phyloP scores from a whole-genome alignment of 805 yeast species.

The Ogataea ramenticola region DNA sequence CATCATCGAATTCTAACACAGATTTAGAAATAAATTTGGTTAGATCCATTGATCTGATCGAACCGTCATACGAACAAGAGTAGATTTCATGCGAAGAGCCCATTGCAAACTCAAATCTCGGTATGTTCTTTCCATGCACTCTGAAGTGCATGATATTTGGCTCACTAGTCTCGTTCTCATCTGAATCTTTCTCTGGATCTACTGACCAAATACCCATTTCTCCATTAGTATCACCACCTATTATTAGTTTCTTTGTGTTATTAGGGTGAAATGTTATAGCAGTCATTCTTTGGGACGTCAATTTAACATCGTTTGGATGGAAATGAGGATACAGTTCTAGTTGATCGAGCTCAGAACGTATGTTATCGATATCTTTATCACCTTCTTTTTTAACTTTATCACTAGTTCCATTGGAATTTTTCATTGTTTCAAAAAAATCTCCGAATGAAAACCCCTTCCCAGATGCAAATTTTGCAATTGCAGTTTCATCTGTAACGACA shows the following conservation, averaged over 20 bases:
- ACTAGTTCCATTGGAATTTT: constrained; percentile 19
- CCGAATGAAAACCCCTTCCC: constrained; percentile 57
- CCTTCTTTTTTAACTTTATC: constrained; percentile 21
- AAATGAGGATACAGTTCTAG: constrained; percentile 46
- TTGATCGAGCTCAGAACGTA: constrained; percentile 47
- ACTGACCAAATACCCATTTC: constrained; percentile 85
- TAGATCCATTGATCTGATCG: constrained; percentile 67
- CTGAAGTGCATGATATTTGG: constrained; percentile 58
- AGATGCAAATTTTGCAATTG: constrained; percentile 24
- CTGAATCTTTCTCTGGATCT: constrained; percentile 19
- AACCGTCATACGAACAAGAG: constrained; percentile 83
- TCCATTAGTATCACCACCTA: constrained; percentile 91
- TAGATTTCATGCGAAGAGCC: constrained; percentile 46
- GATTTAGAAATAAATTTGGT: constrained; percentile 53
- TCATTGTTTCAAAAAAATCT: constrained; percentile 56
- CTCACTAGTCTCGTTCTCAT: constrained; percentile 29
- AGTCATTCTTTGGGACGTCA: constrained; percentile 68
- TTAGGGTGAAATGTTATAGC: constrained; percentile 75
- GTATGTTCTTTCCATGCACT: constrained; percentile 70
- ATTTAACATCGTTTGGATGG: constrained; percentile 63
- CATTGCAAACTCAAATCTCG: constrained; percentile 44
- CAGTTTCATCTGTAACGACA: constrained; percentile 27
- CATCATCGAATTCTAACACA: constrained; percentile 46
- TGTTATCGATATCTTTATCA: constrained; percentile 34
- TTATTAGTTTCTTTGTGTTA: constrained; percentile 46